phyloP scores from a whole-genome alignment of 2,329 filamentous ascomycete species.

The Ophiosphaerella narmari region DNA sequence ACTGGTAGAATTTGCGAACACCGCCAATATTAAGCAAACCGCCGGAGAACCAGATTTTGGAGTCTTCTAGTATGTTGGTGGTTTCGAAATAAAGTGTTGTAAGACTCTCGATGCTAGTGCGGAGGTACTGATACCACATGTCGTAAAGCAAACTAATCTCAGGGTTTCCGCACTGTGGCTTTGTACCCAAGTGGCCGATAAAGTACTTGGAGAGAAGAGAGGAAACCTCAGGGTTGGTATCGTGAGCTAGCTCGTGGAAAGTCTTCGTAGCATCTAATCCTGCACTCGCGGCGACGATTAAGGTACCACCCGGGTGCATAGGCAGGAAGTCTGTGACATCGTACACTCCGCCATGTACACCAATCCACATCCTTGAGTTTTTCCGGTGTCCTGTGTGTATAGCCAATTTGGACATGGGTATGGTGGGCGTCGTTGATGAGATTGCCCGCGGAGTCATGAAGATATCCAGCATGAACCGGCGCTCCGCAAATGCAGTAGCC shows the following conservation, averaged over 20 bases:
- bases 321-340: conserved; percentile 59
- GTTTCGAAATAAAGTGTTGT: conserved; percentile 61
- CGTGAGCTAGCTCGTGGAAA: conserved; percentile 60
- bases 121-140: conserved; percentile 57
- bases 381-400: conserved; percentile 57
- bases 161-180: conserved; percentile 52
- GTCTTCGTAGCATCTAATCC: conserved; percentile 60
- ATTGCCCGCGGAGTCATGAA: conserved; percentile 62
- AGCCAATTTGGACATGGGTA: conserved; percentile 57
- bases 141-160: conserved; percentile 56
- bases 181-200: conserved; percentile 57
- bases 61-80: conserved; percentile 55
- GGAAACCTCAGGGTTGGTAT: conserved; percentile 59
- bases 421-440: conserved; percentile 56
- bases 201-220: conserved; percentile 61
- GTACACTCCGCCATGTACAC: conserved; percentile 59
- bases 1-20: conserved; percentile 58
- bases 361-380: conserved; percentile 56
- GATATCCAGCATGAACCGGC: conserved; percentile 59
- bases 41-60: conserved; percentile 54
- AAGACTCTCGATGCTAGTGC: conserved; percentile 56
- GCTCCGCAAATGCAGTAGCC: conserved; percentile 59
- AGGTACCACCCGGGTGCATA: conserved; percentile 59
- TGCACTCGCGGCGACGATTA: conserved; percentile 60
- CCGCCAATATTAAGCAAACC: conserved; percentile 56